Conservation (phyloP, 805 yeast genomes). For the Debaryomyces castellii region DNA sequence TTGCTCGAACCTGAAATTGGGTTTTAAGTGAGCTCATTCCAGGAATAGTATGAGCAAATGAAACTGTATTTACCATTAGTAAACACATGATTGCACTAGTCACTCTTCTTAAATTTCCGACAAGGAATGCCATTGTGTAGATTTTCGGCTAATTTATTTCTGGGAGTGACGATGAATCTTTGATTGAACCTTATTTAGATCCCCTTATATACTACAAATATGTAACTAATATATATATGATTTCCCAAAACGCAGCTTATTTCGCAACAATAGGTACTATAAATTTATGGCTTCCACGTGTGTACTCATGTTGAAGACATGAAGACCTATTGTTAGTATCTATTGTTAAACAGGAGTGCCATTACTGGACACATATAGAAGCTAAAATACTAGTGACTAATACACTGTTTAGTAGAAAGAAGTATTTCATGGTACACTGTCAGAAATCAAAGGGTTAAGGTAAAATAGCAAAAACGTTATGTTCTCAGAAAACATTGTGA, state of each 20-base stretch:
- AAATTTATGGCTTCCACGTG: neutral
- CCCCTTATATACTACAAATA: neutral
- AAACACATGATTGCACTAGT: neutral
- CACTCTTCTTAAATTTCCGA: neutral
- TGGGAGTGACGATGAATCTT: no score
- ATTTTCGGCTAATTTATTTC: no score
- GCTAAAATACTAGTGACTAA: no score
- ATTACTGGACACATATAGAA: no score
- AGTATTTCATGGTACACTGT: no score
- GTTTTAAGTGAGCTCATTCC: conserved; percentile 24
- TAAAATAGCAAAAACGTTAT: no score
- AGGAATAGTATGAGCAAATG: conserved; percentile 15
- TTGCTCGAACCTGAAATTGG: conserved; percentile 19
- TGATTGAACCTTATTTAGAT: neutral
- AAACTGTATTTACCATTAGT: neutral
- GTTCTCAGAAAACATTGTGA: no score
- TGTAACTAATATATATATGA: neutral
- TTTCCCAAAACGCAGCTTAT: neutral
- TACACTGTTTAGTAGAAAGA: no score
- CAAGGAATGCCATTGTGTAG: neutral
- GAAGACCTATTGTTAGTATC: no score
- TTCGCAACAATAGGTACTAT: neutral
- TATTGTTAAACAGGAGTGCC: no score
- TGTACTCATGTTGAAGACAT: no score
- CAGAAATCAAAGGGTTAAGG: no score